Evolutionary conservation across 1,284 basidiomycete species (phyloP), one percentile per base, ranked within the genome.

Genomic region (Pseudozyma thailandica): DNA sequence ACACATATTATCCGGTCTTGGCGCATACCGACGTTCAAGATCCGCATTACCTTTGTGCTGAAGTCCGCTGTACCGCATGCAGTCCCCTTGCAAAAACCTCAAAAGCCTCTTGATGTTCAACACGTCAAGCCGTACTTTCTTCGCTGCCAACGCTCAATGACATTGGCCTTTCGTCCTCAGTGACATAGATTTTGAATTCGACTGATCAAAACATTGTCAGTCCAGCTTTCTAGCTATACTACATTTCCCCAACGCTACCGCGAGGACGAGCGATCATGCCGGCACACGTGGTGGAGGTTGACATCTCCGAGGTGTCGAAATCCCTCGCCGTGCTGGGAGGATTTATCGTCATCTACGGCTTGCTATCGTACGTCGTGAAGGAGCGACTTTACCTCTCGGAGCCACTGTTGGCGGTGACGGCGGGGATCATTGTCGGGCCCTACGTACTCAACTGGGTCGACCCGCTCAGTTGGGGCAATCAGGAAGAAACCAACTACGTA

Each of bases 291-390:
- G 57, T 82, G 20, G 60, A 79, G 23, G 62, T 74, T 6, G 79
- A 82, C 56, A 37, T 82, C 10, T 69, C 68, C 9, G 58, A 82
- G 45, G 66, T 78, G 28, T 79, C 76, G 35, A 81, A 77, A 42
- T 63, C 73, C 18, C 70, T 79, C 47, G 66, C 77, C 12, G 73
- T 82, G 25, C 64, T 81, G 16, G 80, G 80, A 12, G 75, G 75
- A 21, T 82, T 82, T 49, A 77, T 82, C 37, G 73, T 82, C 45
- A 55, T 80, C 49, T 81, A 81, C 38, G 81, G 82, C n/a, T 65
- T 82, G 0, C 48, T 82, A n/a, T 77, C 74, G 20, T 78, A 77
- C 54, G 63, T 81, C 2, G 77, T 72, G 26, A 80, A 80, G 49
- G 80, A 82, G 33, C 63, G 76, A 1, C 66, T 82, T 4, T 83